Evolutionary conservation across 306 rosid species (phyloP).

Genomic region (Acacia acuminata): DNA sequence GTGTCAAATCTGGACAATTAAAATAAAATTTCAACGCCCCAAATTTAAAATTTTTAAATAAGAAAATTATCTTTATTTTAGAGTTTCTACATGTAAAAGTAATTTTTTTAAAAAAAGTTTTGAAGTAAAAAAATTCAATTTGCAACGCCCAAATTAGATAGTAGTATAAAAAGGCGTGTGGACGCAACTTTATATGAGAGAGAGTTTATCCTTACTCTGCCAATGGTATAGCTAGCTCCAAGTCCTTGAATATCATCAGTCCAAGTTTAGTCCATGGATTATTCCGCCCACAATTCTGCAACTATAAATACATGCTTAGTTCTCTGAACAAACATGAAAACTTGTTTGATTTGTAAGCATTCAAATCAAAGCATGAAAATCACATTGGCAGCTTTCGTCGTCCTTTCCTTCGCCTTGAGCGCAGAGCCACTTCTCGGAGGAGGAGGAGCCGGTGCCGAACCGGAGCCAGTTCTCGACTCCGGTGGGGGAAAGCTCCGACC

Average conservation of each 20-base stretch:
- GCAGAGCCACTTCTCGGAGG: conserved; percentile 14
- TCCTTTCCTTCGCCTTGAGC: conserved; percentile 28
- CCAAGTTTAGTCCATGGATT: background rate
- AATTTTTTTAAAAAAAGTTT: too few relatives aligned
- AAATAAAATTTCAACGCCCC: too few relatives aligned
- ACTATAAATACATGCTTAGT: background rate
- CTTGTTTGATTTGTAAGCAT: background rate
- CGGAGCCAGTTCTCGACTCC: conserved; percentile 39
- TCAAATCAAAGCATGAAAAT: background rate
- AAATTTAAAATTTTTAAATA: too few relatives aligned
- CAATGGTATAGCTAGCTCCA: background rate
- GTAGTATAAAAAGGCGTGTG: background rate
- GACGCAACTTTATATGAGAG: background rate
- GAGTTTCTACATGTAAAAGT: too few relatives aligned
- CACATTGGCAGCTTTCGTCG: conserved; percentile 14
- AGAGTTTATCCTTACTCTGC: background rate
- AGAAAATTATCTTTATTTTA: too few relatives aligned
- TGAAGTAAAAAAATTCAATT: too few relatives aligned
- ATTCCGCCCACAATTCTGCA: background rate
- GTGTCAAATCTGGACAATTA: too few relatives aligned
- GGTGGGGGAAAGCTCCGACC: conserved; percentile 27
- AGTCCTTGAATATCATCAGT: background rate
- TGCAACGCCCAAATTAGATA: too few relatives aligned
- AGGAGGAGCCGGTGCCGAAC: conserved; percentile 20
- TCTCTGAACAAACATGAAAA: background rate